Base-by-base conservation (phyloP, 257 asterid species). In the Jaltomata sinuosa region DNA sequence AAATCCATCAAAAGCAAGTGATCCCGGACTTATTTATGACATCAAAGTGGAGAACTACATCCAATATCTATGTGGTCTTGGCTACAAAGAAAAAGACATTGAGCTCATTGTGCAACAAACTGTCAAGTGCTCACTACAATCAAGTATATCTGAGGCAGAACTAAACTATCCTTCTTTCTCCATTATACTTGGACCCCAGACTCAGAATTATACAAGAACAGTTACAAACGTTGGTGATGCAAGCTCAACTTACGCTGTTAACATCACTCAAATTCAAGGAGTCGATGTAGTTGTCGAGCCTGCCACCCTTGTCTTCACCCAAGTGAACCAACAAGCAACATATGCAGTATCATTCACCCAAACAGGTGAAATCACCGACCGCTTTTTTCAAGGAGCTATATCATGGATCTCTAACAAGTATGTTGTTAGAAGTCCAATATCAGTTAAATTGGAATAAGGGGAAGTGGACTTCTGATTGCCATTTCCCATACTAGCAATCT, bases 141-240 rank as follows among this genome's bases (percentile, higher is more conserved):
- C 87, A 29, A 87, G 78, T 38, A 88, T 87, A 21, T 47, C 79
- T 3, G 88, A 89, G 79, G 93, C 85, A 18, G 84, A 87, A 62
- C 87, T 90, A 11, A 89, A 90, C 79, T 90, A 90, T 80, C 93
- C 93, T 2, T 65, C 93, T 7, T 83, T 90, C 62, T 77, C 89
- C 0, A 80, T 85, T 16, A 49, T 52, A 18, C 86, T 87, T 6
- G 88, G 89, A 18, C 49, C 87, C 0, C n/a, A 77, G 62, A 49
- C 89, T 61, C 85, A 84, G 45, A 87, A 86, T 6, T 86, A 54
- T 76, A 81, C 87, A 8, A 89, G 93, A 83, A 86, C 88, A 3
- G 88, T 87, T 42, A 89, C 91, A 11, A 90, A 89, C 10, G 91
- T 89, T 36, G 93, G 93, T 14, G 88, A 85, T 38, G 82, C 91